phyloP scores from a whole-genome alignment of 1,284 basidiomycete genomes.

The Cryptococcus hybrid region DNA sequence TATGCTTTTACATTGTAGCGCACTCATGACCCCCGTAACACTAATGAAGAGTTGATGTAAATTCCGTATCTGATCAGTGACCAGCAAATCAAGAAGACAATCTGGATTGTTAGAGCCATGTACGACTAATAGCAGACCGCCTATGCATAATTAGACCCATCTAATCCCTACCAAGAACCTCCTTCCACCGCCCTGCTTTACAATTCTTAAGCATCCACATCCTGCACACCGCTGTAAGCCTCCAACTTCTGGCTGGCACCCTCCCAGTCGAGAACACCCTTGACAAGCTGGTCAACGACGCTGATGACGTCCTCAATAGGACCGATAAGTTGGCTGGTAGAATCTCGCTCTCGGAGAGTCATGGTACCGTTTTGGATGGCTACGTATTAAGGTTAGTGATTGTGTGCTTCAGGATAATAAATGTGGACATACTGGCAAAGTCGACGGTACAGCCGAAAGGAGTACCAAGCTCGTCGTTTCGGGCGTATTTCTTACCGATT shows the following conservation, averaged over 20 bases:
- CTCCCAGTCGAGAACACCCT: slow-evolving; percentile 72
- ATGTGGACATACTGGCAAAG: slow-evolving; percentile 80
- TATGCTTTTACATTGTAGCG: too few species aligned
- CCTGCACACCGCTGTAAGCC: slow-evolving; percentile 88
- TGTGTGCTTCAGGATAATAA: background rate
- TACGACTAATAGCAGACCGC: too few species aligned
- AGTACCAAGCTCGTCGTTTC: slow-evolving; percentile 98
- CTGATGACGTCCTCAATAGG: slow-evolving; percentile 83
- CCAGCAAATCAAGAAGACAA: too few species aligned
- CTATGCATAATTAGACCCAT: too few species aligned
- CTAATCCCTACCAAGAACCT: too few species aligned
- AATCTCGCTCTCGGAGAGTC: slow-evolving; percentile 92
- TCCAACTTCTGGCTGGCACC: slow-evolving; percentile 71
- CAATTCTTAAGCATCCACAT: slow-evolving; percentile 55
- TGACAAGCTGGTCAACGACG: slow-evolving; percentile 72
- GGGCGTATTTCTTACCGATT: slow-evolving; percentile 94
- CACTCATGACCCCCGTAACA: too few species aligned
- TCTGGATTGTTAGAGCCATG: too few species aligned
- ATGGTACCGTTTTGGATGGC: slow-evolving; percentile 82
- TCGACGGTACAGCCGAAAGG: slow-evolving; percentile 96
- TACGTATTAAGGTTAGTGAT: slow-evolving; percentile 39
- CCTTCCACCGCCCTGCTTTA: background rate
- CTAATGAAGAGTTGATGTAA: too few species aligned
- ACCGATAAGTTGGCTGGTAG: slow-evolving; percentile 91
- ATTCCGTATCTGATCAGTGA: too few species aligned